Percentiles rank a stretch among this genome's conserved stretches.
Conservation (phyloP, 2,329 filamentous ascomycete genomes). For the Fusarium oligoseptatum region DNA sequence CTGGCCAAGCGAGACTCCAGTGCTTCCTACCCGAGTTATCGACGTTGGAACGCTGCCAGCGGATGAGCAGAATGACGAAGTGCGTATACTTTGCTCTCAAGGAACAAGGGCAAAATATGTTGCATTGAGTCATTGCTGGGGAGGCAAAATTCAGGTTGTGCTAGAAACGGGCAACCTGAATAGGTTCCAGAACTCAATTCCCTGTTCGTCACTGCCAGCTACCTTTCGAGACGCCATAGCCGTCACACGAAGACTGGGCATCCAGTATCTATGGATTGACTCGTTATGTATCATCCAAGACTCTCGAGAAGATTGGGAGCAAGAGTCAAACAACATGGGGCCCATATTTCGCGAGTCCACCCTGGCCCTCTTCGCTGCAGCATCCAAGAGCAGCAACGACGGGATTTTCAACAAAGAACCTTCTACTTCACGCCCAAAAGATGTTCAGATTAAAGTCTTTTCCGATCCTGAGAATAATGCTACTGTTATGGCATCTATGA, state of each 20-base stretch:
- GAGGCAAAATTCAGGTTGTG: neutral
- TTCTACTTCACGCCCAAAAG: no score
- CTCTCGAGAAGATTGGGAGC: neutral
- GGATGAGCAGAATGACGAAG: no score
- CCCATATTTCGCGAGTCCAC: neutral
- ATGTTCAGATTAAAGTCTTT: neutral
- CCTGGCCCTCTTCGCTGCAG: neutral
- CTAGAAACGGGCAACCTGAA: neutral
- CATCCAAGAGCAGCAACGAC: neutral
- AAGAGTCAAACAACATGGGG: neutral
- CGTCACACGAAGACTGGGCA: neutral
- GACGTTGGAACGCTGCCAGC: neutral
- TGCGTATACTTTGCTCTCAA: no score
- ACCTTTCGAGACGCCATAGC: conserved; percentile 1
- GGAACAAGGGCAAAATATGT: neutral
- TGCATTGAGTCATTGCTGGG: neutral
- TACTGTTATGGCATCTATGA: neutral
- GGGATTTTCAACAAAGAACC: neutral
- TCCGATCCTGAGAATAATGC: neutral
- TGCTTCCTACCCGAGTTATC: neutral
- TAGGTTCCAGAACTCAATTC: neutral
- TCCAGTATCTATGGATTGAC: conserved; percentile 2
- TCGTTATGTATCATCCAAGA: neutral
- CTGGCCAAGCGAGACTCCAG: neutral
- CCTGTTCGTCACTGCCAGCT: neutral